Base-by-base conservation (phyloP, 495 filamentous ascomycete genomes). In the Evernia prunastri region DNA sequence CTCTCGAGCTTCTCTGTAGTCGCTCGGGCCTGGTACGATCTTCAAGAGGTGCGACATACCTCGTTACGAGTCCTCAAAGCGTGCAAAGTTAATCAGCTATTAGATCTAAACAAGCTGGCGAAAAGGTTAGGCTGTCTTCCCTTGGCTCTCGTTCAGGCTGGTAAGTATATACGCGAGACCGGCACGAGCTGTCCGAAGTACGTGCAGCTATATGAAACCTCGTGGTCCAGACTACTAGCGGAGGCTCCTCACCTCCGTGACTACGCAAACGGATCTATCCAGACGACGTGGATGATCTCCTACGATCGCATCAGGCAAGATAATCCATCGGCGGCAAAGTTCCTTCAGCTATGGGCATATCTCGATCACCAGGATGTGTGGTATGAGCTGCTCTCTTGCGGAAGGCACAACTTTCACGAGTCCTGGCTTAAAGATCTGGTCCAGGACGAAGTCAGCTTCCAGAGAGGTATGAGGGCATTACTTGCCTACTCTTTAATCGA, bases 361-460 rank as follows among this genome's bases (percentile, higher is more conserved):
- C 79, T 82, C 56, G 75, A 80, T 67, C 80, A 79, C 64, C 75
- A 78, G 61, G 79, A 83, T 70, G 70, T 82, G 37, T 83, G 78
- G 78, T 80, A 73, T 63, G 75, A 79, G 62, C 71, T 82, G 56
- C n/a, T 79, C 20, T 18, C 67, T 31, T 54, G 61, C 59, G 63
- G 65, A 23, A 20, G 12, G 2, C 0, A 71, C 57, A 53, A 58
- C 63, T 66, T 61, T 3, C 11, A 68, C n/a, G 39, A 64, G 3
- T 10, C 13, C 12, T 80, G 72, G 77, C 66, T 78, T 20, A 18
- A 67, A 68, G 63, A 60, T 23, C 59, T 67, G 15, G 66, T 71
- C 58, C 68, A 68, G 60, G 68, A 66, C 39, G 66, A 66, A 62
- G 63, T 79, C 4, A 56, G 53, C 25, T 79, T 80, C 45, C 70